Percentiles rank a stretch among this genome's conserved stretches.
Conservation (phyloP, 306 rosid genomes). For the Sicyos edulis region DNA sequence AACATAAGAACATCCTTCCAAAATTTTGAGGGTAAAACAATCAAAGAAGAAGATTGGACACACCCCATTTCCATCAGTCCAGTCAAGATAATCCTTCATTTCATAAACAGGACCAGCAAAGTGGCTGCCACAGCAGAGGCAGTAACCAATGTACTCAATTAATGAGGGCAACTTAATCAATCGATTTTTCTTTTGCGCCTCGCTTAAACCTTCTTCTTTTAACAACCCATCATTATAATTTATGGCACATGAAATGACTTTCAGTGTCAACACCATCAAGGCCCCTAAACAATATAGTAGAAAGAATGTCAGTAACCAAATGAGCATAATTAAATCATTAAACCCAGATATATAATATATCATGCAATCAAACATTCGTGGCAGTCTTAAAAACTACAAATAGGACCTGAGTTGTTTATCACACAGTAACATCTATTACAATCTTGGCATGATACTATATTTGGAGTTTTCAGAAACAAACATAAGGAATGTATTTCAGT, state of each 20-base stretch:
- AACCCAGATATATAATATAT: neutral
- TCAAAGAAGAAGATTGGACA: slow-evolving; percentile 10
- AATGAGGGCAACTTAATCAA: slow-evolving; percentile 64
- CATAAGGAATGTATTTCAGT: no score
- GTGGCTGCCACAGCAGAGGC: slow-evolving; percentile 89
- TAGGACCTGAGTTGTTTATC: slow-evolving; percentile 16
- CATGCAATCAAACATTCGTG: no score
- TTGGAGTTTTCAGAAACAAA: neutral
- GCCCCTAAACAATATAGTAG: slow-evolving; percentile 51
- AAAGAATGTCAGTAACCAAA: slow-evolving; percentile 14
- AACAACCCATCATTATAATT: slow-evolving; percentile 81
- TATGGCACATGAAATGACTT: slow-evolving; percentile 80
- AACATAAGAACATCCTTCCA: slow-evolving; percentile 8
- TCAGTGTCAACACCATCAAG: slow-evolving; percentile 83
- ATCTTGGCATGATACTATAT: neutral
- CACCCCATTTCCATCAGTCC: slow-evolving; percentile 93
- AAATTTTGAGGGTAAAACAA: slow-evolving; percentile 9
- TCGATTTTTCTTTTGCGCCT: slow-evolving; percentile 76
- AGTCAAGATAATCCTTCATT: slow-evolving; percentile 87
- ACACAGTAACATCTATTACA: neutral
- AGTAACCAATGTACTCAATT: slow-evolving; percentile 76
- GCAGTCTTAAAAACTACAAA: no score
- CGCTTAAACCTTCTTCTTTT: slow-evolving; percentile 78
- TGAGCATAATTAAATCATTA: neutral
- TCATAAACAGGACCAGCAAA: slow-evolving; percentile 98